These are phyloP conservation scores for Beta vulgaris DNA, from an alignment of 148 eudicot species.

Conservation along the genomic window DNA sequence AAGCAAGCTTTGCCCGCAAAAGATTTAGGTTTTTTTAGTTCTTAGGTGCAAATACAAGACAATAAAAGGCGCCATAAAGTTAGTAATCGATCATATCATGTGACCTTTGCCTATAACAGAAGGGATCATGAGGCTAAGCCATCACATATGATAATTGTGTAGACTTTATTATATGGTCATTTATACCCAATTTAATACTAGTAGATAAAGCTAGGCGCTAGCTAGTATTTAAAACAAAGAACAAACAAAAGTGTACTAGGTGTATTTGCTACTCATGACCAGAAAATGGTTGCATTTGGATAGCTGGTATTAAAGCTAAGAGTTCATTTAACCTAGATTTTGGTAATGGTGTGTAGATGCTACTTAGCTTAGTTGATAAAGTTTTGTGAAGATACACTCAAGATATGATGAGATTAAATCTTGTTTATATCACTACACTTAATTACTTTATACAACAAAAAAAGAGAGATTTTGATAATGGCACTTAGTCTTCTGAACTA, in stretches of 20 bases:
- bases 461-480: too few relatives aligned
- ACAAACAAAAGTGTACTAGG: background rate
- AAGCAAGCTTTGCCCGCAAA: too few relatives aligned
- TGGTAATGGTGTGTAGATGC: too few relatives aligned
- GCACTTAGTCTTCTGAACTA: too few relatives aligned
- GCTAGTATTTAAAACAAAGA: background rate
- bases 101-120: slow-evolving; percentile 17
- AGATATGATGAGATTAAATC: too few relatives aligned
- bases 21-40: background rate
- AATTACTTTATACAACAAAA: too few relatives aligned
- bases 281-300: slow-evolving; percentile 14
- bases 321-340: background rate
- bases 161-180: background rate
- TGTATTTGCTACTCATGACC: too few relatives aligned
- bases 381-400: too few relatives aligned
- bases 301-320: background rate
- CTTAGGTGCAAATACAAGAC: background rate
- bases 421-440: too few relatives aligned
- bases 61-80: slow-evolving; percentile 20
- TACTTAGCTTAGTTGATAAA: too few relatives aligned
- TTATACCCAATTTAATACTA: too few relatives aligned
- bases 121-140: slow-evolving; percentile 12
- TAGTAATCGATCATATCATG: slow-evolving; percentile 15
- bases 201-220: background rate
- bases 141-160: background rate